Base-by-base conservation (phyloP, 129 eudicot genomes). In the Lactuca sativa region DNA sequence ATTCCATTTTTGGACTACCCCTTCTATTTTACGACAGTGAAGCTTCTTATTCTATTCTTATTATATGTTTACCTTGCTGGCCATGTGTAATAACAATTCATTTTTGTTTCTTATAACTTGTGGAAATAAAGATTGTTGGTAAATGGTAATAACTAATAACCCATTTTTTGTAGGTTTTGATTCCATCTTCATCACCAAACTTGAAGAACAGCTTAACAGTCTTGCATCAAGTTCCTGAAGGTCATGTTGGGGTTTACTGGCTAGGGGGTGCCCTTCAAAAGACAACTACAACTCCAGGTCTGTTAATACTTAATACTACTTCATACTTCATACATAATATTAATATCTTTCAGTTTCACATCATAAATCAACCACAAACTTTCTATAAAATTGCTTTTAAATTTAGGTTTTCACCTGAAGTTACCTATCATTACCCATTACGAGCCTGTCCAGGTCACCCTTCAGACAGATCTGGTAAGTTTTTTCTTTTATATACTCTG, bases 241-340 rank as follows among this genome's bases (percentile, higher is more conserved):
- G 98, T 70, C 98, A 92, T 83, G 96, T 92, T 70, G 98, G 98
- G 47, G 98, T 89, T 77, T 92, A 89, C 67, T 92, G 96, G 98
- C 74, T 86, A 72, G 98, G 98, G 32, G 98, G 98, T 72, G 95
- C 98, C 64, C 98, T 92, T 52, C 85, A 86, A 58, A 77, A 84
- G 34, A 89, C 82, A 11, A 86, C 92, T 14, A 92, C 95, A 49
- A 69, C 73, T 80, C 91, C 96, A 77, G 96, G 96, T 89, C 67
- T 61, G 61, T 38, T 56, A 37, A 48, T 48, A 67, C 6, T 56
- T 49, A 40, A 40, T 52, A 68, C 13, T 37, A 48, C 59, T 78
- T 53, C 40, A 9, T 17, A 59, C 18, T 33, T 18, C 21, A 18
- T 18, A 18, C 21, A 18, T 18, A 18, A 18, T 18, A 18, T 18